A percentile compares a stretch with the other conserved stretches of the same genome.
These are phyloP conservation scores for Remersonia thermophila DNA, from an alignment of 2,329 filamentous ascomycete genomes.

Conservation along the genomic window DNA sequence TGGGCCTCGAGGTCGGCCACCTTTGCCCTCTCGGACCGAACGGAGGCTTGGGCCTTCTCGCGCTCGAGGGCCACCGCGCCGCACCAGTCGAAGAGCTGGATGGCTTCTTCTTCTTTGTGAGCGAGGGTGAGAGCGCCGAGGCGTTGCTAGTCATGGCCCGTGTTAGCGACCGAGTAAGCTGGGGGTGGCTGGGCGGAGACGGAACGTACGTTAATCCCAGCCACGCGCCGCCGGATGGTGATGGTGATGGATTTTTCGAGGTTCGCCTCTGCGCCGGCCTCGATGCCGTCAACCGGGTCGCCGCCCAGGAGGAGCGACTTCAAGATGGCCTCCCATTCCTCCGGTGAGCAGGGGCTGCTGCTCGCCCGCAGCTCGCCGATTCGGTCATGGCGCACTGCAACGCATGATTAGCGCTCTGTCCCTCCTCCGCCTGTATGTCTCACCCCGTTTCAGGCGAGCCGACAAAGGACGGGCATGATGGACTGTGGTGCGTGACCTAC, in stretches of 20 bases:
- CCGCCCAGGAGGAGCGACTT: conserved; percentile 40
- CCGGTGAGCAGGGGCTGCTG: conserved; percentile 41
- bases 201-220: conserved; percentile 52
- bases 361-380: conserved; percentile 39
- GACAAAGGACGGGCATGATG: too few relatives aligned
- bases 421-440: neutral
- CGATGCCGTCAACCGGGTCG: conserved; percentile 39
- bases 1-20: conserved; percentile 39
- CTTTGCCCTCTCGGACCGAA: conserved; percentile 30
- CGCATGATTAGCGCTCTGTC: conserved; percentile 2
- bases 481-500: conserved; percentile 32
- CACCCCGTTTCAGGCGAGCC: too few relatives aligned
- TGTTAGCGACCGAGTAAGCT: conserved; percentile 1
- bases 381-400: conserved; percentile 43
- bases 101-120: conserved; percentile 42
- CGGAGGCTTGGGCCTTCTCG: conserved; percentile 30
- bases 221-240: conserved; percentile 51
- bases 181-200: conserved; percentile 6
- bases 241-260: conserved; percentile 43
- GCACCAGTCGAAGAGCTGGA: conserved; percentile 62
- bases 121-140: conserved; percentile 52
- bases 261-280: conserved; percentile 46
- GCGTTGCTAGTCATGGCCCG: conserved; percentile 41
- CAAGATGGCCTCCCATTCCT: conserved; percentile 57
- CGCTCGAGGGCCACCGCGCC: conserved; percentile 41